Base-by-base conservation (phyloP, 805 yeast species). In the Kurtzmaniella cleridarum region DNA sequence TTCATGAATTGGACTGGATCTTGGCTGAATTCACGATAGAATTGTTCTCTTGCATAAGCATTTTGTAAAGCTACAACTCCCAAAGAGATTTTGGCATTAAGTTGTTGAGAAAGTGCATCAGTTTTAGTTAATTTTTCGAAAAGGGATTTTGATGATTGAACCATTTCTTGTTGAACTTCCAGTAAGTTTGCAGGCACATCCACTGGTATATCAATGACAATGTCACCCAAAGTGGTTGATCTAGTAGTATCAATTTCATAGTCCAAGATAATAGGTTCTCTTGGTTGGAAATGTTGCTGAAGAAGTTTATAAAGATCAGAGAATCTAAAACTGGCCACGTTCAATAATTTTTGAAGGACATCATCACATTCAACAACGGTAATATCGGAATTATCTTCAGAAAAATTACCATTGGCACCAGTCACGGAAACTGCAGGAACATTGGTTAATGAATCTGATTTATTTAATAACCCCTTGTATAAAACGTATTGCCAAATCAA, bases 401-500 rank as follows among this genome's bases (percentile, higher is more conserved):
- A 28, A 28, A 15, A 15, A 7, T 15, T 28, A 15, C 31, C 43
- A 1, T 55, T 36, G 12, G 47, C 41, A 30, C 50, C 46, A 4
- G 57, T 42, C n/a, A 56, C 51, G 3, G 67, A 54, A 6, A 68
- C 67, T 1, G 72, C 72, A 6, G 69, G 64, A 5, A 69, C 69
- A 45, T 53, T 55, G 18, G 62, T 47, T 38, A 55, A 54, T 13
- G 52, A 38, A 20, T 57, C 62, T 5, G 54, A 49, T 32, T 55
- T 59, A 30, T 54, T 54, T 44, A 66, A 59, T 55, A 87, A 62
- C 46, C 79, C 75, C 55, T 84, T 84, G 57, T 76, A 75, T 48
- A 84, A 76, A 14, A 79, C 73, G 54, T 87, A 88, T 58, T 84
- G 88, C 88, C 95, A 88, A 28, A 87, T 59, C 9, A 79, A 73